Conservation (phyloP, 2,329 filamentous ascomycete species). For the Stemphylium vesicarium region DNA sequence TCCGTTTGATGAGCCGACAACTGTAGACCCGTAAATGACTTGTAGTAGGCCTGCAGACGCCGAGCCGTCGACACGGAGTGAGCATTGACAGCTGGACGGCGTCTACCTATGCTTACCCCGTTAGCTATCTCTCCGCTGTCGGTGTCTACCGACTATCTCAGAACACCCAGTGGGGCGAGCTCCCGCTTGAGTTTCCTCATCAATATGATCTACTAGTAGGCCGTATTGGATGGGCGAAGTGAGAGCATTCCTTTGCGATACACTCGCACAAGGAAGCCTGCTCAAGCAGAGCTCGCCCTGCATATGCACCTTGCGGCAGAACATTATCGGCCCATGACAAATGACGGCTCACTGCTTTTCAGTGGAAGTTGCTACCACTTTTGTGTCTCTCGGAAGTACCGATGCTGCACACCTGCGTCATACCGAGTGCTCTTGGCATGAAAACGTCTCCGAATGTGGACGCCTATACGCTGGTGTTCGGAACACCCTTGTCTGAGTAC, state of each 20-base stretch:
- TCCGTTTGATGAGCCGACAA: constrained; percentile 15
- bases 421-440: constrained; percentile 17
- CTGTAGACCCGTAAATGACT: background rate
- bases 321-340: background rate
- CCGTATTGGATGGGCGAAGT: constrained; percentile 9
- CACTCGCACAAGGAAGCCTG: constrained; percentile 1
- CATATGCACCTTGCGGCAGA: background rate
- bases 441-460: constrained; percentile 2
- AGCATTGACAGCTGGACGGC: background rate
- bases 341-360: background rate
- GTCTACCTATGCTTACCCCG: background rate
- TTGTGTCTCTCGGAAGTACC: constrained; percentile 2
- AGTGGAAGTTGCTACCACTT: constrained; percentile 1
- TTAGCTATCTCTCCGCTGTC: background rate
- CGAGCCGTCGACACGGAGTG: background rate
- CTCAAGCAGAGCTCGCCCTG: constrained; percentile 1
- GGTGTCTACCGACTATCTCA: background rate
- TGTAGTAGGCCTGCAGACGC: background rate
- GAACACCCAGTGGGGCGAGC: constrained; percentile 7
- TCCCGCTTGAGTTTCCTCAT: constrained; percentile 16
- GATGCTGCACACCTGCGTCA: constrained; percentile 13
- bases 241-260: constrained; percentile 2
- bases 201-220: background rate
- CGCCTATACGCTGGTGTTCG: constrained; percentile 5
- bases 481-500: constrained; percentile 1